Evolutionary conservation across 176 grass and related monocot species (phyloP).

Genomic region (Hordeum vulgare): DNA sequence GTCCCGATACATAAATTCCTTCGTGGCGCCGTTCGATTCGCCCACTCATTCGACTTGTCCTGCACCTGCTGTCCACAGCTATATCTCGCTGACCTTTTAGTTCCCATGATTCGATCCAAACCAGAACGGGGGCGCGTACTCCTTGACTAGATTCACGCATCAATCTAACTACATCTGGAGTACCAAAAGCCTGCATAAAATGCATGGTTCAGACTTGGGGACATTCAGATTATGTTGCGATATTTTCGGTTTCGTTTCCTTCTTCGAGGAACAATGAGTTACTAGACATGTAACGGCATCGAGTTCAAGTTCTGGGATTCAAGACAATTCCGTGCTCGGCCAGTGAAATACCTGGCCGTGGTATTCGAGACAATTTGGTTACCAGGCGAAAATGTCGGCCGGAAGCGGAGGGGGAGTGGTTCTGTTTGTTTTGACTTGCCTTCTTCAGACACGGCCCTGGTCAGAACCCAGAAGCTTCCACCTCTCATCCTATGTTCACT

Average conservation of each 20-base stretch:
- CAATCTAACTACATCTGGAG: constrained; percentile 5
- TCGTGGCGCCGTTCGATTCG: neutral
- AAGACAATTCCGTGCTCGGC: no score
- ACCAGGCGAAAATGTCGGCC: neutral
- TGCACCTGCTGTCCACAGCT: constrained; percentile 21
- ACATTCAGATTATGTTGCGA: neutral
- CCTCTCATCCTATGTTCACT: constrained; percentile 1
- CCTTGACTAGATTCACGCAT: constrained; percentile 13
- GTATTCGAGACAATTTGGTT: no score
- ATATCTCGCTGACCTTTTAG: neutral
- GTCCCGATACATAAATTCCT: neutral
- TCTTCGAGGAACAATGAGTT: neutral
- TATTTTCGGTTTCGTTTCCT: neutral
- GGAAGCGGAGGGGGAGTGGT: neutral
- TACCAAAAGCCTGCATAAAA: neutral
- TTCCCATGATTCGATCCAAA: neutral
- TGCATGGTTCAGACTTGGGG: neutral
- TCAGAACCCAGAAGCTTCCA: constrained; percentile 22
- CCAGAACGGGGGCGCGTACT: neutral
- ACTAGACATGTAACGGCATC: neutral
- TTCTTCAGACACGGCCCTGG: constrained; percentile 4
- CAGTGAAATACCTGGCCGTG: no score
- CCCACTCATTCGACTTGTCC: constrained; percentile 3
- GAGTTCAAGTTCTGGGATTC: neutral
- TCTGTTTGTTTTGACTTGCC: constrained; percentile 2